phyloP scores from a whole-genome alignment of 495 filamentous ascomycete species.

The Xylaria flabelliformis region DNA sequence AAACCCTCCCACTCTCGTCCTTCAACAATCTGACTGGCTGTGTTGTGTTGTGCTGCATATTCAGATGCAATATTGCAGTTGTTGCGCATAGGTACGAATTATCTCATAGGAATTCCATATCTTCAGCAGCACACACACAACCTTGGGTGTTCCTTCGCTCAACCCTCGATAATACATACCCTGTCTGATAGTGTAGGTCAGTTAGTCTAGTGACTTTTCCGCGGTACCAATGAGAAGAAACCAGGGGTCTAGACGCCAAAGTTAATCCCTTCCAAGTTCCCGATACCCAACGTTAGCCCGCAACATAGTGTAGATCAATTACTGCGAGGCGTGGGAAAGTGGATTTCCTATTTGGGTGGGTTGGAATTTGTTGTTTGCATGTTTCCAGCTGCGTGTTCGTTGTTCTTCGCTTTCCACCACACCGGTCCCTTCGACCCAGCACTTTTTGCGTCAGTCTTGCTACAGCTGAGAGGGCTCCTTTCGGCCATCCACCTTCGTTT shows the following conservation, averaged over 20 bases:
- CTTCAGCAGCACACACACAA: background rate
- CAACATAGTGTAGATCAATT: constrained; percentile 9
- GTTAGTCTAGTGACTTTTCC: background rate
- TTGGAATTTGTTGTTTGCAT: constrained; percentile 3
- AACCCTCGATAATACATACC: background rate
- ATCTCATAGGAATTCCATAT: background rate
- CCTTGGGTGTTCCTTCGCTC: background rate
- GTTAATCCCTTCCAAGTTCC: background rate
- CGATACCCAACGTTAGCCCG: background rate
- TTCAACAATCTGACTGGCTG: background rate
- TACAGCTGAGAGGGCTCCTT: constrained; percentile 17
- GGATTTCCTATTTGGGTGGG: constrained; percentile 8
- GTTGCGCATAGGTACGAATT: background rate
- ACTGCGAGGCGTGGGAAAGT: constrained; percentile 6
- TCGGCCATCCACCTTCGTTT: constrained; percentile 11
- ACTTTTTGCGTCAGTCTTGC: background rate
- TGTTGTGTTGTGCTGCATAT: background rate
- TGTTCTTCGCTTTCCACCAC: constrained; percentile 6
- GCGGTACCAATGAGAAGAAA: constrained; percentile 10
- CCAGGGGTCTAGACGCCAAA: background rate
- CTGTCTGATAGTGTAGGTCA: background rate
- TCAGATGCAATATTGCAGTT: background rate
- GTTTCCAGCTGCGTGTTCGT: constrained; percentile 9
- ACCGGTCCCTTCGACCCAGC: background rate
- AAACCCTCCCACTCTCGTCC: background rate